phyloP scores from a whole-genome alignment of 176 grass and related monocot species.

The Ananas comosus region DNA sequence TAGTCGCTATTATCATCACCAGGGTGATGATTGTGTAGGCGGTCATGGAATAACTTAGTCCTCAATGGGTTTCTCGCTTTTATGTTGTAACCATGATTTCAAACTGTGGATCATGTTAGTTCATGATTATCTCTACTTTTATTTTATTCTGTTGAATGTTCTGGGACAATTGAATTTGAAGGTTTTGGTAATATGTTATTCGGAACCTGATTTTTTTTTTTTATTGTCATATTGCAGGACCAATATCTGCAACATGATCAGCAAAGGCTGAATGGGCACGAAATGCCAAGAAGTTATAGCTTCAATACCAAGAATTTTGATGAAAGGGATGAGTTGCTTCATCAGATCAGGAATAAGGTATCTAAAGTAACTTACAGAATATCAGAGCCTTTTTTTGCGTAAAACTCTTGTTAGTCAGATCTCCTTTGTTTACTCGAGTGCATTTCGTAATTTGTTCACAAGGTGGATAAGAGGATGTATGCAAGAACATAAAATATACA shows the following conservation, averaged over 20 bases:
- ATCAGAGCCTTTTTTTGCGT: background rate
- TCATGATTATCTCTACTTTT: background rate
- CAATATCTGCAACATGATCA: constrained; percentile 41
- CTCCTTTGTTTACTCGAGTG: background rate
- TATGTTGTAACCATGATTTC: background rate
- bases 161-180: background rate
- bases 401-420: background rate
- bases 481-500: too few relatives aligned
- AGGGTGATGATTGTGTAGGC: too few relatives aligned
- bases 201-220: background rate
- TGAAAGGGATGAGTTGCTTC: constrained; percentile 79
- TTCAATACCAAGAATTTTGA: constrained; percentile 39
- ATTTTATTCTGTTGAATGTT: background rate
- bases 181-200: constrained; percentile 1
- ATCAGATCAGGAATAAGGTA: constrained; percentile 98
- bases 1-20: too few relatives aligned
- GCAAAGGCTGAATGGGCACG: constrained; percentile 52
- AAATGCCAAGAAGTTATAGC: constrained; percentile 37
- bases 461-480: too few relatives aligned
- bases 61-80: background rate
- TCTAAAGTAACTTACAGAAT: constrained; percentile 4
- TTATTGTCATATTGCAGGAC: constrained; percentile 17
- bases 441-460: background rate
- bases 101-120: background rate
- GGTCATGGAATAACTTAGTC: background rate